Base-by-base conservation (phyloP, 768 basidiomycete species). In the Dendrothele bispora region DNA sequence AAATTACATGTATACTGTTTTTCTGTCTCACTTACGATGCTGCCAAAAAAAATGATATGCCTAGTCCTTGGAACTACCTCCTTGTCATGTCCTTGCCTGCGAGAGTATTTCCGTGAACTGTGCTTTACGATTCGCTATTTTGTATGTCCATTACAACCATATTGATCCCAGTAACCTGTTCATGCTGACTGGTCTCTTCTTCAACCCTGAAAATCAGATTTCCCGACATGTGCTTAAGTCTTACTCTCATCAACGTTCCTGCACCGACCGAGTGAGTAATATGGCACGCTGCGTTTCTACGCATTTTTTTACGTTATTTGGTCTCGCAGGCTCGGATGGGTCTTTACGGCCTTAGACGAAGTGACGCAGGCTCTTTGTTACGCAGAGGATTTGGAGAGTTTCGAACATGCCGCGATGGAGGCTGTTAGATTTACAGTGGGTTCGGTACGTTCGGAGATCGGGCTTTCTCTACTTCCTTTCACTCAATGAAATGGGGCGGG, bases 31-130 rank as follows among this genome's bases (percentile, higher is more conserved):
- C n/a, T n/a, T n/a, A n/a, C n/a, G n/a, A n/a, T n/a, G n/a, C n/a
- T n/a, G n/a, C n/a, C n/a, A n/a, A n/a, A n/a, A n/a, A n/a, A n/a
- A n/a, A n/a, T n/a, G n/a, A n/a, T n/a, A n/a, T n/a, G n/a, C n/a
- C n/a, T n/a, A 90, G 84, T 66, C 71, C 11, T 74, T 91, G 10
- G 72, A 73, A 49, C 68, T 91, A 12, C 82, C 88, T 6, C 76
- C 86, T 1, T 74, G 80, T 38, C 89, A 91, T 60, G 70, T 91
- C 27, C 74, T 90, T 41, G 86, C 86, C 8, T 68, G 83, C n/a
- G 86, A 88, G 52, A 71, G 71, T 44, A 60, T 81, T 26, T 75
- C 81, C 22, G 71, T 79, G 5, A 78, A 73, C 55, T 71, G 74
- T 49, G 86, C 82, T 7, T 63, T 87, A 32, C 76, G 87, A 27